Conservation (phyloP, 78 protist genomes). For the slime mould (Dictyostelium discoideum) region DNA sequence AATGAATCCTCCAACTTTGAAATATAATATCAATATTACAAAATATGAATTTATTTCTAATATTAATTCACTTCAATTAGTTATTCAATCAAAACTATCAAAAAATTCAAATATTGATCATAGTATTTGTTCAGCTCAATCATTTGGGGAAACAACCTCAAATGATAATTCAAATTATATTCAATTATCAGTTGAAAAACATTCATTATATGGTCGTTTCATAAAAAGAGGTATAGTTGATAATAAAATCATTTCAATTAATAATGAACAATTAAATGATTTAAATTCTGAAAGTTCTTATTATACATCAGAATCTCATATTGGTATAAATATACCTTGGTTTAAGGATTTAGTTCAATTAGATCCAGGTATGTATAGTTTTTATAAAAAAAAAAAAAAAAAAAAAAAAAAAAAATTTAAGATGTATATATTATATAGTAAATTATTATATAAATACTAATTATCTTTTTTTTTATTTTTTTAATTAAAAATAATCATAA, state of each 20-base stretch:
- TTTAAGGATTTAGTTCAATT: neutral
- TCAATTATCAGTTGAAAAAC: neutral
- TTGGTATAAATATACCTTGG: slow-evolving; percentile 14
- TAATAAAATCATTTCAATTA: neutral
- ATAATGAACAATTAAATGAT: neutral
- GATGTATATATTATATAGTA: too few relatives aligned
- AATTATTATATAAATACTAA: too few relatives aligned
- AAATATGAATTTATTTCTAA: neutral
- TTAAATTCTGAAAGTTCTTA: neutral
- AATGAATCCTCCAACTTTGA: slow-evolving; percentile 41
- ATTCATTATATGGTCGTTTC: slow-evolving; percentile 17
- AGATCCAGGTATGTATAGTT: neutral
- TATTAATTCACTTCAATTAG: neutral
- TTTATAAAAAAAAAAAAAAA: too few relatives aligned
- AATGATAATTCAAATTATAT: slow-evolving; percentile 18
- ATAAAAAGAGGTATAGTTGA: slow-evolving; percentile 41
- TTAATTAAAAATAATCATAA: too few relatives aligned
- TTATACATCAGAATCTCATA: neutral
- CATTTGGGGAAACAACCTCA: neutral
- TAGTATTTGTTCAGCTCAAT: neutral
- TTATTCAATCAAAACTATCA: slow-evolving; percentile 10
- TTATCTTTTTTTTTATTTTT: too few relatives aligned
- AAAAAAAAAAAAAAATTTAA: too few relatives aligned
- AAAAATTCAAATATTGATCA: neutral
- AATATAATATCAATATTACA: slow-evolving; percentile 32